Evolutionary conservation across 2,329 filamentous ascomycete species (phyloP).

Genomic region (Metarhizium guizhouense): DNA sequence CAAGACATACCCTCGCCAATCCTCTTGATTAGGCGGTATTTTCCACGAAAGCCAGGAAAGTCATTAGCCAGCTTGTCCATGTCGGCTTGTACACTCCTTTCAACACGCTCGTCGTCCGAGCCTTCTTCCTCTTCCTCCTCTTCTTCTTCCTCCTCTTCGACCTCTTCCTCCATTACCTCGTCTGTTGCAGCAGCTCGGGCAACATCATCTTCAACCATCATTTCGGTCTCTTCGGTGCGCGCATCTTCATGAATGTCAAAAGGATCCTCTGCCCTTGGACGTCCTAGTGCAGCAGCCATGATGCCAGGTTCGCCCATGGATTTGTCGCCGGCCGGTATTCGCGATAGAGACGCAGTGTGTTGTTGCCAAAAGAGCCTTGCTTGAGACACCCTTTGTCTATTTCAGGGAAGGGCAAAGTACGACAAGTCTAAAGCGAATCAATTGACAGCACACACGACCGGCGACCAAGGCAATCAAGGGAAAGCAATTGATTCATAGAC

Average conservation of each 20-base stretch:
- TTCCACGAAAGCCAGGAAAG: constrained; percentile 75
- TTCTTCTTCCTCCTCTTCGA: constrained; percentile 17
- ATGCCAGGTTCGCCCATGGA: neutral
- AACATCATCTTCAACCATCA: constrained; percentile 35
- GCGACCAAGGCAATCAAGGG: neutral
- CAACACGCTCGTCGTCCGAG: constrained; percentile 54
- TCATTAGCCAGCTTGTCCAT: constrained; percentile 76
- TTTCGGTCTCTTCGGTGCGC: constrained; percentile 39
- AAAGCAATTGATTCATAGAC: neutral
- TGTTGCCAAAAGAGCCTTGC: neutral
- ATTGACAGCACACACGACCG: neutral
- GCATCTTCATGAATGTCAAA: constrained; percentile 44
- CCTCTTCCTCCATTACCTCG: constrained; percentile 18
- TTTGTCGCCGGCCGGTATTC: neutral
- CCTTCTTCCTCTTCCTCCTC: constrained; percentile 27
- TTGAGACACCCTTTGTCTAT: neutral
- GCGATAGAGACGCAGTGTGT: neutral
- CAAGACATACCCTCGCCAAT: constrained; percentile 75
- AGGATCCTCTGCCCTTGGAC: constrained; percentile 19
- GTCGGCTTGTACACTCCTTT: constrained; percentile 66
- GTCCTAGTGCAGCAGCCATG: constrained; percentile 5
- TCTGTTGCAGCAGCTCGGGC: constrained; percentile 13
- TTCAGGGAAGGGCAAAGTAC: neutral
- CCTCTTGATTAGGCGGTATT: constrained; percentile 86
- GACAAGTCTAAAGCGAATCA: neutral